These are phyloP conservation scores for Fusarium coffeatum DNA, from an alignment of 2,329 filamentous ascomycete species.

Conservation along the genomic window DNA sequence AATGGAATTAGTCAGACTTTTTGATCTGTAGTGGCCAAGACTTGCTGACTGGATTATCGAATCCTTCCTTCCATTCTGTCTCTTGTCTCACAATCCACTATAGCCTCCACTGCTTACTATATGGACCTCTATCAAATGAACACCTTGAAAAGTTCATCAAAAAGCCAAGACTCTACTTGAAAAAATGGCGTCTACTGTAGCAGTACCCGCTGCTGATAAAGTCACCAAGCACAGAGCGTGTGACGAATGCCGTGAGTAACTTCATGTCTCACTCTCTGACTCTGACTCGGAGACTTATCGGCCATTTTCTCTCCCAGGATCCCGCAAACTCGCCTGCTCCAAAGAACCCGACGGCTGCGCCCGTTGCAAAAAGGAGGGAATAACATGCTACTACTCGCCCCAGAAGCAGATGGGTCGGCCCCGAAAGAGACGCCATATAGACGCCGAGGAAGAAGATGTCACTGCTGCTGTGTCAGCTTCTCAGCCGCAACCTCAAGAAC, in stretches of 20 bases:
- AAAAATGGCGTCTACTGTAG: slow-evolving; percentile 39
- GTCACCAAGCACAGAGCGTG: slow-evolving; percentile 69
- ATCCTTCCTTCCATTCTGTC: slow-evolving; percentile 3
- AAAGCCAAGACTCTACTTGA: background rate
- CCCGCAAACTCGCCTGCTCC: slow-evolving; percentile 72
- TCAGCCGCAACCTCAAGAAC: slow-evolving; percentile 7
- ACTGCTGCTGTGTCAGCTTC: background rate
- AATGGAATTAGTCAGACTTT: slow-evolving; percentile 28
- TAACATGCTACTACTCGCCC: slow-evolving; percentile 70
- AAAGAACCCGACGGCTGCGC: slow-evolving; percentile 70
- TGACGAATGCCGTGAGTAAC: slow-evolving; percentile 72
- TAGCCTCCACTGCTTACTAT: background rate
- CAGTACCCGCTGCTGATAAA: slow-evolving; percentile 19
- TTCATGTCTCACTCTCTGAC: slow-evolving; percentile 5
- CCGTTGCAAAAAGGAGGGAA: slow-evolving; percentile 67
- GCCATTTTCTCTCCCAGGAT: slow-evolving; percentile 56
- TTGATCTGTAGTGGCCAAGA: background rate
- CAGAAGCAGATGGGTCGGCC: slow-evolving; percentile 76
- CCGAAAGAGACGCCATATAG: slow-evolving; percentile 63
- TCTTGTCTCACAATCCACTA: slow-evolving; percentile 4
- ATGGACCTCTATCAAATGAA: background rate
- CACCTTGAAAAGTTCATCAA: background rate
- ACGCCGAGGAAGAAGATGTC: slow-evolving; percentile 49
- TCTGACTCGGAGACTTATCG: slow-evolving; percentile 47
- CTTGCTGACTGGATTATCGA: slow-evolving; percentile 19